These are phyloP conservation scores for Emergomyces pasteurianus DNA, from an alignment of 2,329 filamentous ascomycete genomes.

Conservation along the genomic window DNA sequence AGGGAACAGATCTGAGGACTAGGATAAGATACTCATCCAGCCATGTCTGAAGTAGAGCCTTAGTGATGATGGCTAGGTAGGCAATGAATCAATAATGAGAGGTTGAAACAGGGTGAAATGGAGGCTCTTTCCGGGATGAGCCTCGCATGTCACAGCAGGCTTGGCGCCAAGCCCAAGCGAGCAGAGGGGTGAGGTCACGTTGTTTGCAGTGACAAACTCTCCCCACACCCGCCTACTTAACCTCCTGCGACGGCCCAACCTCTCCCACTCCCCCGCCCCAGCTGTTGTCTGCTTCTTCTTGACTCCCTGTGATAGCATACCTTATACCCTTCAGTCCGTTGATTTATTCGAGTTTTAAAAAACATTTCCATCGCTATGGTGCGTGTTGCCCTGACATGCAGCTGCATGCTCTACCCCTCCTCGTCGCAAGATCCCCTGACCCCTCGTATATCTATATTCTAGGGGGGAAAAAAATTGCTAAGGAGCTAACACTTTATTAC, in stretches of 20 bases:
- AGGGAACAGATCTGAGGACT: slow-evolving; percentile 19
- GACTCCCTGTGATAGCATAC: not conserved
- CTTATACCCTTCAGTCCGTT: not conserved
- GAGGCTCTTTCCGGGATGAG: not conserved
- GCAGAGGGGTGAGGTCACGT: slow-evolving; percentile 2
- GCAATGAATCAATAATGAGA: no score
- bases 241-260: not conserved
- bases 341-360: not conserved
- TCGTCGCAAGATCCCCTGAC: not conserved
- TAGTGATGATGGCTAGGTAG: no score
- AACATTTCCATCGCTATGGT: slow-evolving; percentile 1
- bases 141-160: not conserved
- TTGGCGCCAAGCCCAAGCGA: not conserved
- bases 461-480: not conserved
- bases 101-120: not conserved
- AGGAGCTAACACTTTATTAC: not conserved
- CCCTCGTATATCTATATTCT: not conserved
- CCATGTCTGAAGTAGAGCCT: slow-evolving; percentile 28
- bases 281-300: not conserved
- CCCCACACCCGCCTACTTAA: not conserved
- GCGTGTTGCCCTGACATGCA: not conserved
- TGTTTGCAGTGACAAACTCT: not conserved
- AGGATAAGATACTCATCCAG: slow-evolving; percentile 20
- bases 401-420: not conserved
- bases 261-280: not conserved